These are phyloP conservation scores for Vigna nakashimae DNA, from an alignment of 306 rosid species.

Conservation along the genomic window DNA sequence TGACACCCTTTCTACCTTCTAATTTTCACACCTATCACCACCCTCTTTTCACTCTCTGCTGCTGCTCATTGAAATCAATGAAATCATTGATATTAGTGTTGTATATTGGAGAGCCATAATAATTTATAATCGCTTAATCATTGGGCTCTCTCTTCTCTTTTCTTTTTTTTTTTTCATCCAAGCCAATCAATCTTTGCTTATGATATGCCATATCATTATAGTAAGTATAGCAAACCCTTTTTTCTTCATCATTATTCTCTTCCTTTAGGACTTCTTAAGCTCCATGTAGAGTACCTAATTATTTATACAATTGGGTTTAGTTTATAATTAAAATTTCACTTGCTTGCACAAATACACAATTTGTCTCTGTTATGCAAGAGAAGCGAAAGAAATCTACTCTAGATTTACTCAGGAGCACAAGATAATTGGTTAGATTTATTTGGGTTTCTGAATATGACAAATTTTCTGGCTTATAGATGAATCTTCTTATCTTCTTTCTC, in stretches of 20 bases:
- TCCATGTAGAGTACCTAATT: background rate
- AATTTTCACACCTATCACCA: background rate
- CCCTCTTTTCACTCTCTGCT: background rate
- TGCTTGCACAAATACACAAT: background rate
- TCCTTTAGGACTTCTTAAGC: background rate
- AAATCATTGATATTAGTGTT: background rate
- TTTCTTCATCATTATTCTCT: background rate
- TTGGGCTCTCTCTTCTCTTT: background rate
- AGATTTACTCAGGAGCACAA: background rate
- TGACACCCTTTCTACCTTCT: background rate
- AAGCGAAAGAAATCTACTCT: background rate
- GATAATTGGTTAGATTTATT: background rate
- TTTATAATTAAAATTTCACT: background rate
- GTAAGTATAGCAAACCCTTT: slow-evolving; percentile 28
- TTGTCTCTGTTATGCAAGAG: background rate
- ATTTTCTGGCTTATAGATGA: background rate
- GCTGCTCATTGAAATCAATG: background rate
- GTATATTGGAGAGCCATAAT: background rate
- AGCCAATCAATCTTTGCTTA: background rate
- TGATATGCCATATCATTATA: background rate
- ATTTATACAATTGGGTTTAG: background rate
- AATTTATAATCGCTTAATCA: slow-evolving; percentile 30
- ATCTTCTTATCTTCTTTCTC: slow-evolving; percentile 1
- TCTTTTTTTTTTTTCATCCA: slow-evolving; percentile 11
- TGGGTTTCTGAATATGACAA: background rate